A percentile compares a stretch with the other conserved stretches of the same genome.
These are phyloP conservation scores for Coniferiporia weirii DNA, from an alignment of 1,284 basidiomycete genomes.

Conservation along the genomic window DNA sequence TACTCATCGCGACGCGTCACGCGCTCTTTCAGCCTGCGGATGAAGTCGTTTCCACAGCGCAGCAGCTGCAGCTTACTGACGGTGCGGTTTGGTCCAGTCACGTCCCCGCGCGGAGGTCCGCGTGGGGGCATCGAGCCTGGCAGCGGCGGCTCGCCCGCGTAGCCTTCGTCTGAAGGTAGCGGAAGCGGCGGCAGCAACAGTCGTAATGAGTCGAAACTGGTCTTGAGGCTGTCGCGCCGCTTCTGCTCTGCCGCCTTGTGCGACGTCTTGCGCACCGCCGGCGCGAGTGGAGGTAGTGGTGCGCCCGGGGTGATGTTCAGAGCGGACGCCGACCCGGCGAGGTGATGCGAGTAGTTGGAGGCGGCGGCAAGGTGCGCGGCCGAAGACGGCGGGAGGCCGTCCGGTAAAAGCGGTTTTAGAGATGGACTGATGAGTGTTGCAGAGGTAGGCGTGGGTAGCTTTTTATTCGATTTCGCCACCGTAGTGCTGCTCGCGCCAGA, in stretches of 20 bases:
- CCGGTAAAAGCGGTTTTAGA: conserved; percentile 67
- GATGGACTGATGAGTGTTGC: conserved; percentile 37
- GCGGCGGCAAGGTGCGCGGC: conserved; percentile 23
- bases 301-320: conserved; percentile 22
- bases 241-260: conserved; percentile 99
- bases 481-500: conserved; percentile 19
- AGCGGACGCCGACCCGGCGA: conserved; percentile 23
- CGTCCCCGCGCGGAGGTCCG: conserved; percentile 79
- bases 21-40: conserved; percentile 70
- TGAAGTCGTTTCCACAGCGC: conserved; percentile 85
- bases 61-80: conserved; percentile 93
- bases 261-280: conserved; percentile 71
- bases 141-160: conserved; percentile 56
- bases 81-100: conserved; percentile 88
- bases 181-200: conserved; percentile 84
- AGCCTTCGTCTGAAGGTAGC: conserved; percentile 64
- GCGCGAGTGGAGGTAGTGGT: conserved; percentile 27
- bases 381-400: conserved; percentile 26
- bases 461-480: conserved; percentile 15
- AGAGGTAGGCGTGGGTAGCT: conserved; percentile 22
- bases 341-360: conserved; percentile 22
- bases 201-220: conserved; percentile 93
- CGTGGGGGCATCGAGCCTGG: conserved; percentile 84
- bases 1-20: conserved; percentile 82
- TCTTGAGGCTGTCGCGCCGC: conserved; percentile 91